A percentile compares a stretch with the other conserved stretches of the same genome.
Evolutionary conservation across 2,329 filamentous ascomycete species (phyloP).

Genomic region (Alternaria solani): DNA sequence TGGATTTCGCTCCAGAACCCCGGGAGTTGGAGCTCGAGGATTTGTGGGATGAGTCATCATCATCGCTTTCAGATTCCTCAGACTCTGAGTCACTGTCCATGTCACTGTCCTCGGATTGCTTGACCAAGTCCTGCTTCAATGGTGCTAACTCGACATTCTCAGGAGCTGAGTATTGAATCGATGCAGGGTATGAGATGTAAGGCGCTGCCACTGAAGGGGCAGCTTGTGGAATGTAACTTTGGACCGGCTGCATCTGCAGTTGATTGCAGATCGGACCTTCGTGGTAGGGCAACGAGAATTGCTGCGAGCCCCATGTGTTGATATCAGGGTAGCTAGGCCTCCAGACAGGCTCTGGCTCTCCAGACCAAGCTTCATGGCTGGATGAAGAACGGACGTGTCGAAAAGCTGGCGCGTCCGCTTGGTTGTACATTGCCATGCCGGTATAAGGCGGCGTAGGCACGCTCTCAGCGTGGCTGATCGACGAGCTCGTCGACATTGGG

Average conservation of each 20-base stretch:
- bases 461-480: slow-evolving; percentile 20
- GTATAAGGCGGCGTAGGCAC: slow-evolving; percentile 20
- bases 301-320: slow-evolving; percentile 7
- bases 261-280: slow-evolving; percentile 4
- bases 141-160: not conserved
- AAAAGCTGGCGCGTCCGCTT: not conserved
- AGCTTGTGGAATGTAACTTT: not conserved
- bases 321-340: slow-evolving; percentile 4
- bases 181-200: not conserved
- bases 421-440: slow-evolving; percentile 3
- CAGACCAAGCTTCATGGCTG: not conserved
- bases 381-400: not conserved
- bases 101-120: not conserved
- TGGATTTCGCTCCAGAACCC: not conserved
- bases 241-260: not conserved
- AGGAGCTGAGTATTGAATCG: not conserved
- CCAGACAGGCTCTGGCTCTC: slow-evolving; percentile 8
- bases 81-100: not conserved
- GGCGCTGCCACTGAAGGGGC: not conserved
- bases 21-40: not conserved
- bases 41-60: not conserved
- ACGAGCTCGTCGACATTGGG: slow-evolving; percentile 23
- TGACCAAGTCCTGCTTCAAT: not conserved
- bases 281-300: slow-evolving; percentile 2
- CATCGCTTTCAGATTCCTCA: not conserved